Percentiles rank a stretch among this genome's conserved stretches.
Evolutionary conservation across 768 basidiomycete species (phyloP).

Genomic region (Suillus placidus): DNA sequence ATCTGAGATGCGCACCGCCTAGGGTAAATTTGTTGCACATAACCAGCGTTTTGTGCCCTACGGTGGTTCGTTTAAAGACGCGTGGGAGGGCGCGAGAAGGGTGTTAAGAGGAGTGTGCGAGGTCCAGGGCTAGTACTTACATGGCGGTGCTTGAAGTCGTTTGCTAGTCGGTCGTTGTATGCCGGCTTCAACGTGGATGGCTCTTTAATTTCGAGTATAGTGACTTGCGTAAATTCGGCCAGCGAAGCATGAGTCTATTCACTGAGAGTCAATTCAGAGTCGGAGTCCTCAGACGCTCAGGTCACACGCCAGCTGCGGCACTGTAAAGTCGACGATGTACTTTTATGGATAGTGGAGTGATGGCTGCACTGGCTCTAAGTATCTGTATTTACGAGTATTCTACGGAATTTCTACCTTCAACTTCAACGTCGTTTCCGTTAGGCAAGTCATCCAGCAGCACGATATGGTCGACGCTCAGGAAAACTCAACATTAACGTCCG

Average conservation of each 20-base stretch:
- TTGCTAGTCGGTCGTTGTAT: background rate
- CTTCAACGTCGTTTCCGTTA: background rate
- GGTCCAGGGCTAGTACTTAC: background rate
- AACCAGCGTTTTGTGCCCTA: background rate
- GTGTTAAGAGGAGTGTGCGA: background rate
- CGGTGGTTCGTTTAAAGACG: background rate
- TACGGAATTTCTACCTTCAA: background rate
- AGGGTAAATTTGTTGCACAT: background rate
- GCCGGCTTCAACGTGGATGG: background rate
- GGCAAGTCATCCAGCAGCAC: background rate
- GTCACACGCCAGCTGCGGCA: background rate
- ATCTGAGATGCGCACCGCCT: background rate
- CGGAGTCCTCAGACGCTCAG: too few relatives aligned
- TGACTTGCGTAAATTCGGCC: background rate
- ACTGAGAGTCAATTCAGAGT: too few relatives aligned
- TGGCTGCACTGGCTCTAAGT: background rate
- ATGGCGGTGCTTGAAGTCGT: background rate
- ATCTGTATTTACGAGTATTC: background rate
- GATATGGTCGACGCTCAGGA: conserved; percentile 3
- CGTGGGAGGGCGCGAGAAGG: background rate
- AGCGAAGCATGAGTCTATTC: background rate
- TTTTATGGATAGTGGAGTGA: conserved; percentile 1
- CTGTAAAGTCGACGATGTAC: conserved; percentile 1
- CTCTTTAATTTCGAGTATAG: background rate
- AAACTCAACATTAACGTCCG: background rate